Evolutionary conservation across 345 rosid species (phyloP), one percentile per base, ranked within the genome.

Genomic region (Citrus sp.): DNA sequence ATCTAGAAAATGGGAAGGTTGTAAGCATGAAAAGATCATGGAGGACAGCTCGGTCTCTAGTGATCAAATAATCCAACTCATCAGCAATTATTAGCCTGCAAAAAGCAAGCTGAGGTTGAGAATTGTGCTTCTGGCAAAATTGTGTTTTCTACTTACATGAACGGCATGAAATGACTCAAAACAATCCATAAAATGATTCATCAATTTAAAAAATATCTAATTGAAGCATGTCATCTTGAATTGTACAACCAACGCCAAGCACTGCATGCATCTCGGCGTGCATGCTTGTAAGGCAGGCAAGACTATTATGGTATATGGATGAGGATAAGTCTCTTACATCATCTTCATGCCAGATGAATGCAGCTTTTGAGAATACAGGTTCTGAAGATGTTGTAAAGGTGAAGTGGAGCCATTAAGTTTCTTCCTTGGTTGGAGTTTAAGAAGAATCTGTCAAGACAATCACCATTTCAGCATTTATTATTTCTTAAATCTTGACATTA

Each of bases 11-110:
- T 9, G 97, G 93, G 67, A 91, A 87, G 72, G 97, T 89, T 82
- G 97, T 92, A 65, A 95, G 95, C 97, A 92, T 90, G 85, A 95
- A 95, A 72, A 95, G 93, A 86, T 95, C 98, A 76, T 95, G 92
- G 68, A 95, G 97, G 59, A 95, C 94, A 74, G 87, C 92, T 12
- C 93, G 82, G 83, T 95, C 99, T 80, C 79, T 91, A 21, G 97
- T 93, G 54, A 95, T 91, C 83, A 95, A 79, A 82, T 91, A 95
- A 80, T 93, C 99, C 89, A 95, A 80, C 86, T 93, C 99, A 84
- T 93, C 99, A 18, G 90, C 96, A 80, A 95, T 87, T 56, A 95
- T 74, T 9, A 95, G 74, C 92, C 99, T 92, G 90, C 80, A 84
- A 64, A 75, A 55, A 1, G 55, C 51, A 76, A 35, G 68, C 42